Conservation (phyloP, 352 stramenopile genomes). For the Pythium vanterpoolii region DNA sequence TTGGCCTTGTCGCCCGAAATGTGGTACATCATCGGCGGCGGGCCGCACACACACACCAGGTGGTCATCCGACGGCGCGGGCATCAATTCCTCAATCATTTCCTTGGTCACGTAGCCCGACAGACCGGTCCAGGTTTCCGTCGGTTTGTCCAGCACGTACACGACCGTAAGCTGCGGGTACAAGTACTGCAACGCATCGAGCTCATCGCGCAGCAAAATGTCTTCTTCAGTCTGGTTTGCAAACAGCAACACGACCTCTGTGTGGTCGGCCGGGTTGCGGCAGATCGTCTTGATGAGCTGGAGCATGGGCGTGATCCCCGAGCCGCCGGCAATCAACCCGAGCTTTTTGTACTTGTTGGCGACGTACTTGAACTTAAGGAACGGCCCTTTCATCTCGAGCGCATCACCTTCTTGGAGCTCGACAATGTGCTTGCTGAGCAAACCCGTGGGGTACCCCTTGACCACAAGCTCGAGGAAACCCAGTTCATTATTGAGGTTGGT, state of each 20-base stretch:
- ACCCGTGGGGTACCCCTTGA: constrained; percentile 88
- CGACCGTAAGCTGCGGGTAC: constrained; percentile 77
- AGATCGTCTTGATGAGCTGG: constrained; percentile 66
- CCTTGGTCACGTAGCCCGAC: constrained; percentile 74
- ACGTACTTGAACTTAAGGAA: constrained; percentile 85
- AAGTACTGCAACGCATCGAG: constrained; percentile 79
- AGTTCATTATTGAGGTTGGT: constrained; percentile 81
- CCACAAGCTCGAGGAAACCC: constrained; percentile 83
- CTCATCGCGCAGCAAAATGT: constrained; percentile 89
- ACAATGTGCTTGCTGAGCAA: constrained; percentile 87
- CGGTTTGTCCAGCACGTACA: constrained; percentile 73
- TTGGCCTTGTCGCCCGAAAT: constrained; percentile 85
- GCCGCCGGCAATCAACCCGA: constrained; percentile 88
- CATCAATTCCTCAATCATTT: constrained; percentile 84
- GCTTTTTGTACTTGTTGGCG: constrained; percentile 87
- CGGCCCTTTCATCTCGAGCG: constrained; percentile 89
- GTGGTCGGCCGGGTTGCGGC: constrained; percentile 43
- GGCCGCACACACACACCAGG: constrained; percentile 88
- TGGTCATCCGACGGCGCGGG: constrained; percentile 71
- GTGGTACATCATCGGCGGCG: constrained; percentile 88
- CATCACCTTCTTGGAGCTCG: constrained; percentile 77
- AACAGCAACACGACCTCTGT: constrained; percentile 32
- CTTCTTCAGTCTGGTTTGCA: constrained; percentile 72
- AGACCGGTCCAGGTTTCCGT: constrained; percentile 60
- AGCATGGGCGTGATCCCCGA: constrained; percentile 73